Base-by-base conservation (phyloP, 1,284 basidiomycete genomes). In the Phellopilus nigrolimitatus region DNA sequence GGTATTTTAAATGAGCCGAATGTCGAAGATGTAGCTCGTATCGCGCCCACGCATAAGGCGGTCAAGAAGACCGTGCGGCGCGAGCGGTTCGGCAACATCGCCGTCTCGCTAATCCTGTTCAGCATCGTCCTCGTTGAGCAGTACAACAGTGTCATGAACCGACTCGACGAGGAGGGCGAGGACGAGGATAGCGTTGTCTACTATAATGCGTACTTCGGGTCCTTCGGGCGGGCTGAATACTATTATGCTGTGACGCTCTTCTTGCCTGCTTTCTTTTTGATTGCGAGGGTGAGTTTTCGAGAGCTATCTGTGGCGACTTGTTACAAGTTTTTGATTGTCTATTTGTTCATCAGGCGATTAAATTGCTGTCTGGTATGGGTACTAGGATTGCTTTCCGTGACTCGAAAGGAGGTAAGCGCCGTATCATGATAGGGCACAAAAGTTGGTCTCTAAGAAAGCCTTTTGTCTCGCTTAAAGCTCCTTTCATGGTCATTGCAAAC, bases 241-340 rank as follows among this genome's bases (percentile, higher is more conserved):
- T 50, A 50, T 25, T 50, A 50, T 44, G 25, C 41, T 22, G 3
- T 44, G 6, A 19, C 41, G 7, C 30, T 50, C 19, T 43, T 43
- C 4, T 27, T 27, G 4, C 41, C 41, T 10, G 28, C 21, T 15
- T 21, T 50, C 4, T 25, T 43, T 4, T 15, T 50, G 1, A 15
- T 43, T 21, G 13, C 24, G 17, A 50, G 40, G 31, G 49, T 50
- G 22, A 21, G 41, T 50, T 13, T 34, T 21, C 25, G 33, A 22
- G 10, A 4, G 5, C 1, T 24, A 3, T 42, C 28, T 30, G 28
- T 15, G 19, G 19, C 19, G 10, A 19, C 9, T 19, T 13, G 5
- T 36, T 24, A 10, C 8, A 25, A 5, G 13, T 33, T 9, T 10
- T 21, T 12, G 21, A 10, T 15, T 33, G 19, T 19, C 9, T 27